A percentile compares a stretch with the other conserved stretches of the same genome.
phyloP scores from a whole-genome alignment of 2,329 filamentous ascomycete species.

The Pseudogymnoascus sp. region DNA sequence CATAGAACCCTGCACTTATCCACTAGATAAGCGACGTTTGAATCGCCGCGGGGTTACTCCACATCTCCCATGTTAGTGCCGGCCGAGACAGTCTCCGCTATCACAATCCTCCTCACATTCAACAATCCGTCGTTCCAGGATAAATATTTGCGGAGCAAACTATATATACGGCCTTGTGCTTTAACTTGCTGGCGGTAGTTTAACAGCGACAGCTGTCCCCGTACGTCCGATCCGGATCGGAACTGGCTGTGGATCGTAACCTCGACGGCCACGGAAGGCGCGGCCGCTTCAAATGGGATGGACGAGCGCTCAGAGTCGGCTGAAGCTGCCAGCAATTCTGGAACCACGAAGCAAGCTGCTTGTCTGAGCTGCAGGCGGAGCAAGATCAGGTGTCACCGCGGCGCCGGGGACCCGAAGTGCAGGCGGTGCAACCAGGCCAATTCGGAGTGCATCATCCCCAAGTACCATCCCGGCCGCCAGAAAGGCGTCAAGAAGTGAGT shows the following conservation, averaged over 20 bases:
- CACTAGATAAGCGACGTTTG: neutral
- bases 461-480: constrained; percentile 65
- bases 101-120: neutral
- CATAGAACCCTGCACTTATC: neutral
- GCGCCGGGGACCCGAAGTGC: constrained; percentile 44
- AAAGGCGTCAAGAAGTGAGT: constrained; percentile 70
- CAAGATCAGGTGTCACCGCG: constrained; percentile 61
- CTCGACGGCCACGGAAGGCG: neutral
- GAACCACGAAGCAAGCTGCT: constrained; percentile 37
- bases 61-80: neutral
- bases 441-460: constrained; percentile 58
- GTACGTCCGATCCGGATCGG: neutral
- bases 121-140: neutral
- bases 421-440: constrained; percentile 53
- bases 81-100: neutral
- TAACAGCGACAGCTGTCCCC: neutral
- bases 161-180: neutral
- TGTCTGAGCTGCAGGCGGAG: constrained; percentile 58
- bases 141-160: neutral
- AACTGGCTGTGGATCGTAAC: neutral
- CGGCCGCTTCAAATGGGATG: neutral
- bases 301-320: neutral
- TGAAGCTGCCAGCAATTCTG: neutral
- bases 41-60: neutral
- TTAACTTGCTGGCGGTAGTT: neutral